Evolutionary conservation across 257 asterid species (phyloP), one percentile per base, ranked within the genome.

Genomic region (Hygrophila difformis): DNA sequence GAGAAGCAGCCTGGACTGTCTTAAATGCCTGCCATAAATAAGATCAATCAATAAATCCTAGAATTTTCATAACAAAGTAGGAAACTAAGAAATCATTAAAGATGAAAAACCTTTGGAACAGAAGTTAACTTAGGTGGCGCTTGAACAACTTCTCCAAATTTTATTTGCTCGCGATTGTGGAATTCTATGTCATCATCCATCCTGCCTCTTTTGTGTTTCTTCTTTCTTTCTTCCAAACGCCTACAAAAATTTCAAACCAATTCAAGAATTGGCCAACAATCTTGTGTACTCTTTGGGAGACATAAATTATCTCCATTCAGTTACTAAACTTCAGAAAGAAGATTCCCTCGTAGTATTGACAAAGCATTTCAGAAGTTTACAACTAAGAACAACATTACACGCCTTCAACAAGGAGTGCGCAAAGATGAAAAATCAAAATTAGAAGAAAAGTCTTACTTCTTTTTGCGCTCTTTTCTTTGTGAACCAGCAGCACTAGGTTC

Each of bases 91-190:
- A 39, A 21, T 18, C 8, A 18, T 21, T 28, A 3, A 51, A 47
- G 38, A 18, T 44, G 44, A 24, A 14, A 51, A 91, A n/a, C 98
- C 96, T 82, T 86, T 16, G 98, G 96, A 51, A 80, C 66, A n/a
- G 66, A 60, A 39, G 44, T 39, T 71, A 88, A 63, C 76, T 91
- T 85, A 0, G 93, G 98, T 5, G 98, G 98, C 19, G 95, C 98
- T 71, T 60, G 43, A 33, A 91, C 96, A 36, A 91, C 69, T 12
- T 91, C 98, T 38, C 98, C 98, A 50, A 91, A 91, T 54, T 66
- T 73, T 29, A 91, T 75, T 39, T 69, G 26, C 49, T 91, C 98
- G 5, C 26, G 79, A 45, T 80, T 80, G 4, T 57, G 79, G 50
- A 77, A 91, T 23, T 66, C 83, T 26, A 40, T 18, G 17, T 68